A percentile compares a stretch with the other conserved stretches of the same genome.
These are phyloP conservation scores for Penicillium sp. DNA, from an alignment of 2,329 filamentous ascomycete genomes.

Conservation along the genomic window DNA sequence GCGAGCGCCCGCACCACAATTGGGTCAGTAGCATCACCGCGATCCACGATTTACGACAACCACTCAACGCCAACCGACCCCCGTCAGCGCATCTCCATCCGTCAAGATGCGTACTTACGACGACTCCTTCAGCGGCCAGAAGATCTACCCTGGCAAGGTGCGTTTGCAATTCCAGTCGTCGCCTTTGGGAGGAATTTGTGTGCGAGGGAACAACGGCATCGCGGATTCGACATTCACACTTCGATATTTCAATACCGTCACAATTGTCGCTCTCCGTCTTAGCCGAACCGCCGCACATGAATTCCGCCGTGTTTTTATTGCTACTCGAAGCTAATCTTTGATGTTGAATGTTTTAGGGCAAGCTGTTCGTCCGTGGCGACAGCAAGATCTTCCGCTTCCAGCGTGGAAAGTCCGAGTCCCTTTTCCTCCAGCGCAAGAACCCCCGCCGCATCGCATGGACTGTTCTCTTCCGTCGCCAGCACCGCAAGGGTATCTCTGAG, in stretches of 20 bases:
- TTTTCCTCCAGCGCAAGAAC: slow-evolving; percentile 99
- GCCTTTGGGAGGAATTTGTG: slow-evolving; percentile 16
- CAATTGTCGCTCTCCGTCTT: slow-evolving; percentile 9
- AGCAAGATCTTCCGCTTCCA: slow-evolving; percentile 99
- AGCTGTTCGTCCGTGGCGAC: slow-evolving; percentile 99
- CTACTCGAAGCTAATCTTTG: slow-evolving; percentile 28
- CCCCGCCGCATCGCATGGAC: slow-evolving; percentile 99
- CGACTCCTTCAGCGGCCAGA: slow-evolving; percentile 73
- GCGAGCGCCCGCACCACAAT: slow-evolving; percentile 47
- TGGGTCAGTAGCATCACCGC: slow-evolving; percentile 36
- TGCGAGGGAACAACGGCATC: slow-evolving; percentile 16
- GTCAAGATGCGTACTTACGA: slow-evolving; percentile 74
- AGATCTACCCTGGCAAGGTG: slow-evolving; percentile 80
- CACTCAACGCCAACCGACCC: slow-evolving; percentile 45
- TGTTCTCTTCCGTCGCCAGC: slow-evolving; percentile 94
- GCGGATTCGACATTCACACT: slow-evolving; percentile 8
- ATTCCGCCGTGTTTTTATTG: neutral
- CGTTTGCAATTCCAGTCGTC: slow-evolving; percentile 36
- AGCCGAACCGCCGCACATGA: slow-evolving; percentile 9
- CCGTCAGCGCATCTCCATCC: slow-evolving; percentile 48
- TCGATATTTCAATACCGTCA: slow-evolving; percentile 3
- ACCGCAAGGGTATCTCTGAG: slow-evolving; percentile 99
- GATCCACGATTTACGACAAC: slow-evolving; percentile 44
- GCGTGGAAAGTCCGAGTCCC: slow-evolving; percentile 99
- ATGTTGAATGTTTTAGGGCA: slow-evolving; percentile 66